A percentile compares a stretch with the other conserved stretches of the same genome.
These are phyloP conservation scores for Fusarium mangiferae DNA, from an alignment of 2,329 filamentous ascomycete genomes.

Conservation along the genomic window DNA sequence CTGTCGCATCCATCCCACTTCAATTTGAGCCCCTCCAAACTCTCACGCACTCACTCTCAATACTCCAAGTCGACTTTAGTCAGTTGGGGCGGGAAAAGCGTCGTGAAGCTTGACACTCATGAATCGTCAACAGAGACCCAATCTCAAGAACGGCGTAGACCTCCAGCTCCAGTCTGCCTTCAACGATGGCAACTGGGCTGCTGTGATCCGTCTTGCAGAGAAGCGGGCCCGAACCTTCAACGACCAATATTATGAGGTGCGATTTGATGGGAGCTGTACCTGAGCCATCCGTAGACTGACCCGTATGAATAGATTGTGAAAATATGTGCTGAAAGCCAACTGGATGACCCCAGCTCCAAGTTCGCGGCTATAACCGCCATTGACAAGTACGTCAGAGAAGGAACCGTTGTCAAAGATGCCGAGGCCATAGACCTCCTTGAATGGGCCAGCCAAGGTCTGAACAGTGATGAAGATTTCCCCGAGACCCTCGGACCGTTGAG, in stretches of 20 bases:
- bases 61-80: slow-evolving; percentile 23
- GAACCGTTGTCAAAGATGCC: slow-evolving; percentile 58
- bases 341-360: slow-evolving; percentile 61
- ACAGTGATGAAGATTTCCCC: slow-evolving; percentile 54
- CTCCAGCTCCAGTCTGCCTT: slow-evolving; percentile 67
- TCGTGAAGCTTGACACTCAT: slow-evolving; percentile 39
- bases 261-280: not conserved
- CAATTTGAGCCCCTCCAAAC: slow-evolving; percentile 40
- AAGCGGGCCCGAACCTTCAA: slow-evolving; percentile 61
- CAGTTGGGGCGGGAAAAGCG: slow-evolving; percentile 13
- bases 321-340: slow-evolving; percentile 61
- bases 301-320: slow-evolving; percentile 54
- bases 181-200: slow-evolving; percentile 63
- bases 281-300: slow-evolving; percentile 7
- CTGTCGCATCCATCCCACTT: slow-evolving; percentile 35
- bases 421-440: slow-evolving; percentile 65
- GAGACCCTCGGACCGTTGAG: slow-evolving; percentile 62
- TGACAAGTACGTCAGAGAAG: slow-evolving; percentile 59
- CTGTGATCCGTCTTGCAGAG: slow-evolving; percentile 62
- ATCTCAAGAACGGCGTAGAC: slow-evolving; percentile 62
- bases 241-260: slow-evolving; percentile 67
- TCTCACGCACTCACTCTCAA: slow-evolving; percentile 25
- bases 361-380: slow-evolving; percentile 57
- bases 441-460: slow-evolving; percentile 59
- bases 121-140: slow-evolving; percentile 49